Evolutionary conservation across 2,329 filamentous ascomycete genomes (phyloP), one percentile per base, ranked within the genome.

Genomic region (Fusarium phyllophilum): DNA sequence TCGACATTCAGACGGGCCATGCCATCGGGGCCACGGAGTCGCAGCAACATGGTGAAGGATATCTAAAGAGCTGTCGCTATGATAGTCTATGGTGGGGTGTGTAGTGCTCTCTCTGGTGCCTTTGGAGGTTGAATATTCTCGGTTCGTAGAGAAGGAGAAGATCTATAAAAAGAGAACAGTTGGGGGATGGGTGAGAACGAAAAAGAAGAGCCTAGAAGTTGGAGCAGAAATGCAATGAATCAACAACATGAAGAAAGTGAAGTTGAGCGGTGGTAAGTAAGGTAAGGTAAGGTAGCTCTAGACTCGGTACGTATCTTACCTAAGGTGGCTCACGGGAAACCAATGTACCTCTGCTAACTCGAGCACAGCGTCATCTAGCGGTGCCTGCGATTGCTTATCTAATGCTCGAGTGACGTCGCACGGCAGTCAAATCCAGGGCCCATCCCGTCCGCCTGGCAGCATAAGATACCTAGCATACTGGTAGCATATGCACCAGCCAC

Each of bases 1-100:
- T 95, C 91, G 76, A 97, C 89, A 58, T 88, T 93, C 78, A 98
- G 87, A 77, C 96, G 93, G 83, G 95, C 92, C 87, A 96, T 96
- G 85, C 96, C 96, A 85, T 98, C 95, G 74, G 94, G 94, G 81
- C 95, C 95, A 79, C 95, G 92, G 77, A 97, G 93, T 82, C 95
- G 91, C 64, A 98, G 87, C 79, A 97, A 88, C 91, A 97, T 97
- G 74, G 80, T 84, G 80, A 46, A 41, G 31, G 48, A 52, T 63
- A 49, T 33, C 29, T 29, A 17, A 49, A 62, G 52, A 63, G 45
- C 42, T 68, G 70, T 49, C 56, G 70, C 46, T 60, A 42, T 34
- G 49, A 56, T 52, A 29, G 41, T 18, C 44, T 52, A 54, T 75
- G 55, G 72, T 62, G 72, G 72, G 72, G 72, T 62, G 66, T 44